Evolutionary conservation across 495 filamentous ascomycete species (phyloP).

Genomic region (Cairneyella variabilis): DNA sequence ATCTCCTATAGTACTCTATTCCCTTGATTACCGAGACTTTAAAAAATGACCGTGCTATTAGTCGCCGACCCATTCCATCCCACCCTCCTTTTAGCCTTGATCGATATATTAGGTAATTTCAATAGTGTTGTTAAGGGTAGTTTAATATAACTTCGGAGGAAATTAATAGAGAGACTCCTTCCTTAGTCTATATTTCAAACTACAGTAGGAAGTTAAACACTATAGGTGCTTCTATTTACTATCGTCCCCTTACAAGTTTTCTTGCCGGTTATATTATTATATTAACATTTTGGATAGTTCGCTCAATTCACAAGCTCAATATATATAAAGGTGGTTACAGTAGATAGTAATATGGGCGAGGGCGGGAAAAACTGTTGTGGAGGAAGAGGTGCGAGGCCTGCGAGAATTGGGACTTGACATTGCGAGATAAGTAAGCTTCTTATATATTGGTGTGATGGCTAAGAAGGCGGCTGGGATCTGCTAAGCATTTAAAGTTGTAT

Average conservation of each 20-base stretch:
- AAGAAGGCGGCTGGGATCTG: no score
- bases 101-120: not conserved
- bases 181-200: not conserved
- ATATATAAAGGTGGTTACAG: not conserved
- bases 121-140: not conserved
- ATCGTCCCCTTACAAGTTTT: not conserved
- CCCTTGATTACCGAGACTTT: no score
- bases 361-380: not conserved
- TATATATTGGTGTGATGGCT: no score
- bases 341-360: not conserved
- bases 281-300: not conserved
- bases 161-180: not conserved
- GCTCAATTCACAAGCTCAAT: not conserved
- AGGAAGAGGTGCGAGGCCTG: not conserved
- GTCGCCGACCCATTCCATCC: not conserved
- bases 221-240: not conserved
- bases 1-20: not conserved
- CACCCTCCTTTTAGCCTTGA: not conserved
- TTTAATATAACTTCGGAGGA: not conserved
- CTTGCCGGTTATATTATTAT: not conserved
- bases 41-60: not conserved
- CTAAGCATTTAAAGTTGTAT: no score
- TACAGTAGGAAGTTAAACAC: not conserved
- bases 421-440: no score
- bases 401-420: no score